Conservation (phyloP, 495 filamentous ascomycete species). For the Penicillium parvum region DNA sequence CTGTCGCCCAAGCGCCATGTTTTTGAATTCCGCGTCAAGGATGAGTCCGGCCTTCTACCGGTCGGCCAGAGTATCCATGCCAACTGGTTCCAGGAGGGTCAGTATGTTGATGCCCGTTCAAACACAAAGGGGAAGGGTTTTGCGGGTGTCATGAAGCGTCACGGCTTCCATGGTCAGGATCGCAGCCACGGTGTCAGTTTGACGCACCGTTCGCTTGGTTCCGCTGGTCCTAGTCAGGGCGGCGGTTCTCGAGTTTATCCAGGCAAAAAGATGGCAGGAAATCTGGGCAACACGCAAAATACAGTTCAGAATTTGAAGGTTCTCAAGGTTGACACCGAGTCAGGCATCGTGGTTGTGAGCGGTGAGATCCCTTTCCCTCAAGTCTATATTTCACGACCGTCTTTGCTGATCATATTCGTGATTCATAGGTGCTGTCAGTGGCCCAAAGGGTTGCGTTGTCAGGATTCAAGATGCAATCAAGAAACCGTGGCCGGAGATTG, state of each 20-base stretch:
- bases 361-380: slow-evolving; percentile 42
- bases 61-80: slow-evolving; percentile 71
- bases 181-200: slow-evolving; percentile 92
- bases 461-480: slow-evolving; percentile 88
- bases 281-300: slow-evolving; percentile 83
- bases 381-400: neutral
- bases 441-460: slow-evolving; percentile 78
- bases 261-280: slow-evolving; percentile 95
- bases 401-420: slow-evolving; percentile 8
- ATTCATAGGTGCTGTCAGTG: slow-evolving; percentile 63
- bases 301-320: slow-evolving; percentile 90
- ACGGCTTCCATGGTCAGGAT: slow-evolving; percentile 81
- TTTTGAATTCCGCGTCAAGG: slow-evolving; percentile 78
- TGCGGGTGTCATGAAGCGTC: slow-evolving; percentile 94
- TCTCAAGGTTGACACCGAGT: slow-evolving; percentile 75
- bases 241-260: slow-evolving; percentile 87
- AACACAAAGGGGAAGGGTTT: slow-evolving; percentile 84
- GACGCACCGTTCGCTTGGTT: slow-evolving; percentile 87
- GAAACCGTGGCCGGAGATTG: slow-evolving; percentile 71
- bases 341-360: slow-evolving; percentile 83
- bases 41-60: slow-evolving; percentile 62
- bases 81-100: slow-evolving; percentile 83
- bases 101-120: slow-evolving; percentile 81
- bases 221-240: slow-evolving; percentile 79
- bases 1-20: slow-evolving; percentile 77